Percentiles rank a stretch among this genome's conserved stretches.
Evolutionary conservation across 768 basidiomycete genomes (phyloP).

Genomic region (Leccinum disarticulatum): DNA sequence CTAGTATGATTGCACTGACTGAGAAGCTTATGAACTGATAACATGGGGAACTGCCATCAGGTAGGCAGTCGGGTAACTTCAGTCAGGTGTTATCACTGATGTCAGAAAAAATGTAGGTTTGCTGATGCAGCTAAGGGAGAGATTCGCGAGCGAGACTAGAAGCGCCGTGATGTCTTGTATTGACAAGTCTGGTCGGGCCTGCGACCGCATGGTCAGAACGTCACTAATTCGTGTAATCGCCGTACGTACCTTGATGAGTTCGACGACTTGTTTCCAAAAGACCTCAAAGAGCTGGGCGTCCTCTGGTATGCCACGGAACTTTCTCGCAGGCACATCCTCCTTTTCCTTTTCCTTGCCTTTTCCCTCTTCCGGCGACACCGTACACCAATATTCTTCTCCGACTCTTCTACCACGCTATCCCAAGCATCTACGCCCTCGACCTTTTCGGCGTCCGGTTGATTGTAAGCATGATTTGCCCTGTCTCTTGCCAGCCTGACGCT

Average conservation of each 20-base stretch:
- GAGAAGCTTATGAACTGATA: no score
- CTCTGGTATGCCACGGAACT: conserved; percentile 94
- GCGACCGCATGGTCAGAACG: conserved; percentile 8
- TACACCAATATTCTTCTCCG: conserved; percentile 21
- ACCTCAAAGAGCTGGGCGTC: conserved; percentile 96
- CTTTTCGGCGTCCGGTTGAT: conserved; percentile 28
- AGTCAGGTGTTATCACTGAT: no score
- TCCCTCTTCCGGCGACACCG: conserved; percentile 25
- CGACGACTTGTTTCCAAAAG: conserved; percentile 98
- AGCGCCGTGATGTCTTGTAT: conserved; percentile 98
- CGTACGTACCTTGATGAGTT: conserved; percentile 84
- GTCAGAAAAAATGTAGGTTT: no score
- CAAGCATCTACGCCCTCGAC: conserved; percentile 28
- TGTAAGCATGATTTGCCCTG: conserved; percentile 52
- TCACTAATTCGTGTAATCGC: background rate
- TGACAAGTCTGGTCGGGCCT: conserved; percentile 96
- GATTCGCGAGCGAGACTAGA: conserved; percentile 88
- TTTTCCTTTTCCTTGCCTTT: conserved; percentile 60
- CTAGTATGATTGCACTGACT: no score
- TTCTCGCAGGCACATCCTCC: conserved; percentile 58
- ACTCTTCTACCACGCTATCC: conserved; percentile 22
- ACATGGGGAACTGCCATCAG: no score
- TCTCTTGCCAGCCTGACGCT: conserved; percentile 74
- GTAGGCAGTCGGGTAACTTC: no score
- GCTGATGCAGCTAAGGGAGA: conserved; percentile 87